Evolutionary conservation across 768 basidiomycete species (phyloP).

Genomic region (Pleurotus djamor): DNA sequence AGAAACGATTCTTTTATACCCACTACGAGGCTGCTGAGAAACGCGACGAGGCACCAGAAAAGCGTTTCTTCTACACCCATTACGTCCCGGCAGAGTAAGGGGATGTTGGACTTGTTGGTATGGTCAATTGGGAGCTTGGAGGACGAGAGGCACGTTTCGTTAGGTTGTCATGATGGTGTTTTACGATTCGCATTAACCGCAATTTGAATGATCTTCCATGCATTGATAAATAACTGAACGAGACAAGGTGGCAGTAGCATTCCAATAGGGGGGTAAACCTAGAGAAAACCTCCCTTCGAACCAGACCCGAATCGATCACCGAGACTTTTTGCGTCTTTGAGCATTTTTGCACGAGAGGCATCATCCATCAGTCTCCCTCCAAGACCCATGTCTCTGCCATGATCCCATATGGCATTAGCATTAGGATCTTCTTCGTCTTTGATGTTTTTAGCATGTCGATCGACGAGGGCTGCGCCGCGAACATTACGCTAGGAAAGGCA

Average conservation of each 20-base stretch:
- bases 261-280: neutral
- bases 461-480: slow-evolving; percentile 54
- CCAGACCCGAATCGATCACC: slow-evolving; percentile 83
- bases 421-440: slow-evolving; percentile 45
- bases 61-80: neutral
- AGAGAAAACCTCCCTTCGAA: slow-evolving; percentile 67
- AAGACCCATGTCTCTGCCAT: slow-evolving; percentile 84
- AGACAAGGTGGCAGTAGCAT: too few species aligned
- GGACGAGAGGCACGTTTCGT: too few species aligned
- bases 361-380: slow-evolving; percentile 92
- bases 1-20: neutral
- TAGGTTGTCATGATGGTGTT: too few species aligned
- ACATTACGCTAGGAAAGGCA: slow-evolving; percentile 34
- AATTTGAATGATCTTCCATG: too few species aligned
- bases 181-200: too few species aligned
- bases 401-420: slow-evolving; percentile 84
- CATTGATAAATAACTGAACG: too few species aligned
- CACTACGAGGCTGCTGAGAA: neutral
- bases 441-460: slow-evolving; percentile 42
- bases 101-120: too few species aligned
- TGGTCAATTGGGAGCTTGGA: too few species aligned
- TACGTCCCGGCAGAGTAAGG: neutral
- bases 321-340: slow-evolving; percentile 79
- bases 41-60: neutral
- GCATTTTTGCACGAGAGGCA: slow-evolving; percentile 67